Percentiles rank a stretch among this genome's conserved stretches.
Evolutionary conservation across 169 alveolate genomes (phyloP).

Genomic region (Fabrea salina): DNA sequence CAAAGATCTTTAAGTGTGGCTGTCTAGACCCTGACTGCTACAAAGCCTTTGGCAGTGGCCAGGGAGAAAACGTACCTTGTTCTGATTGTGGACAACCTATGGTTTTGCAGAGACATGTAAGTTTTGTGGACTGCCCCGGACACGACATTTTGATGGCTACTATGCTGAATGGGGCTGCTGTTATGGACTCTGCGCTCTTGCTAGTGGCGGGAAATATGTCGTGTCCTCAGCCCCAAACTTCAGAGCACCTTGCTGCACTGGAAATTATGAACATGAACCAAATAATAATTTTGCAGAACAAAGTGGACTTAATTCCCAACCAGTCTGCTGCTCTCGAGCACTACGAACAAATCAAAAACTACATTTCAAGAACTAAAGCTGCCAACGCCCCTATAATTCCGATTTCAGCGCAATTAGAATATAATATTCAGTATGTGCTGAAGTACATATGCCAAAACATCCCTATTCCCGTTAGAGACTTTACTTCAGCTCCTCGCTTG

Average conservation of each 20-base stretch:
- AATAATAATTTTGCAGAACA: conserved; percentile 96
- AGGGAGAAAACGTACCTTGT: conserved; percentile 92
- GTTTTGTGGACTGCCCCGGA: conserved; percentile 99
- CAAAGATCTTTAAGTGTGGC: conserved; percentile 97
- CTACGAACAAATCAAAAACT: conserved; percentile 90
- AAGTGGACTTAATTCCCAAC: conserved; percentile 96
- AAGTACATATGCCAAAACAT: conserved; percentile 92
- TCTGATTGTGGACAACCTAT: conserved; percentile 80
- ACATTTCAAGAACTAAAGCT: conserved; percentile 94
- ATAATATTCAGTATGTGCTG: conserved; percentile 95
- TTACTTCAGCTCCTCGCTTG: conserved; percentile 96
- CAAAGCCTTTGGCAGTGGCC: conserved; percentile 88
- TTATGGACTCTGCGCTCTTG: conserved; percentile 99
- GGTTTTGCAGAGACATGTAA: conserved; percentile 90
- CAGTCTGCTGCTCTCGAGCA: conserved; percentile 94
- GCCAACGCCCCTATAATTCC: conserved; percentile 98
- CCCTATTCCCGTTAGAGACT: conserved; percentile 97
- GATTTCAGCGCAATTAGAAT: conserved; percentile 94
- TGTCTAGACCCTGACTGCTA: conserved; percentile 96
- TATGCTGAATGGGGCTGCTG: conserved; percentile 99
- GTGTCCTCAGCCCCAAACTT: conserved; percentile 98
- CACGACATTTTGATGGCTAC: conserved; percentile 99
- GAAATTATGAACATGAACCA: conserved; percentile 98
- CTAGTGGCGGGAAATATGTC: conserved; percentile 95
- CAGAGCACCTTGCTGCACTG: conserved; percentile 99